Conservation (phyloP, 768 basidiomycete species). For the Suillus occidentalis region DNA sequence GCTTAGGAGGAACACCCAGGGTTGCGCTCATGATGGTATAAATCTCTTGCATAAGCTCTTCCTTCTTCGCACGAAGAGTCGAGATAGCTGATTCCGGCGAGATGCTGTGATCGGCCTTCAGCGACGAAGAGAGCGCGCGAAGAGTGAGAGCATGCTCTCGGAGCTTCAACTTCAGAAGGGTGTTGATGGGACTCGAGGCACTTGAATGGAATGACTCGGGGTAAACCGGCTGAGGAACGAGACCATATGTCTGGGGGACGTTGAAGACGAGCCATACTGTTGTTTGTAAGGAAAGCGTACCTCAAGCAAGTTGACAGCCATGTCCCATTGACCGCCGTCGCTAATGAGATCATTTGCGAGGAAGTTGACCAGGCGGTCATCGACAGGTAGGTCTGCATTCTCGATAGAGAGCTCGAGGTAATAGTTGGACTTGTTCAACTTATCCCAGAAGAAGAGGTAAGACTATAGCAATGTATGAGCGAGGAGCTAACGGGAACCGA, state of each 20-base stretch:
- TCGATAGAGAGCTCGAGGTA: constrained; percentile 88
- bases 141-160: constrained; percentile 88
- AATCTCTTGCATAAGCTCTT: constrained; percentile 78
- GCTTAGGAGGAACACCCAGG: constrained; percentile 81
- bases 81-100: constrained; percentile 47
- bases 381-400: constrained; percentile 74
- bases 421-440: constrained; percentile 88
- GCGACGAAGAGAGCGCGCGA: constrained; percentile 56
- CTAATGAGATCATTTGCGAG: constrained; percentile 77
- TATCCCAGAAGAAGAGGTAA: constrained; percentile 96
- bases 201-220: constrained; percentile 87
- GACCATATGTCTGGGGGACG: constrained; percentile 64
- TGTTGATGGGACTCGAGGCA: constrained; percentile 68
- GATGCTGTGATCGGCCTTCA: constrained; percentile 45
- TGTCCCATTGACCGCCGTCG: constrained; percentile 96
- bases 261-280: constrained; percentile 10
- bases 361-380: constrained; percentile 79
- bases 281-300: constrained; percentile 29
- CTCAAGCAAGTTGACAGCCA: constrained; percentile 71
- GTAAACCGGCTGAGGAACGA: constrained; percentile 80
- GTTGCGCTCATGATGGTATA: constrained; percentile 84
- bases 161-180: constrained; percentile 84
- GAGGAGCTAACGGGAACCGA: constrained; percentile 9
- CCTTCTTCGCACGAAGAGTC: constrained; percentile 79
- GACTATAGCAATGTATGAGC: constrained; percentile 41